These are phyloP conservation scores for Hortiboletus campestris DNA, from an alignment of 768 basidiomycete genomes.

Conservation along the genomic window DNA sequence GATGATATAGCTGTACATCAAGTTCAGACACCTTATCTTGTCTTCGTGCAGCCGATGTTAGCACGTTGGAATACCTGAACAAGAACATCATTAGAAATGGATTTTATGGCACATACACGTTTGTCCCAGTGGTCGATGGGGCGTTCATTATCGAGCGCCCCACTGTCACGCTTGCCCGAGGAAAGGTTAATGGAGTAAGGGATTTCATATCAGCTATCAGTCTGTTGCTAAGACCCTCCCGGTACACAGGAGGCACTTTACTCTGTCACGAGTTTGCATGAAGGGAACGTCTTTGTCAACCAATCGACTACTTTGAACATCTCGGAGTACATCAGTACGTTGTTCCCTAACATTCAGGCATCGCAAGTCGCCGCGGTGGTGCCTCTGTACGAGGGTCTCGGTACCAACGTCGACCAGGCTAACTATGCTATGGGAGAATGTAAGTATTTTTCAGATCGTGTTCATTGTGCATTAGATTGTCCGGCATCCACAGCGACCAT, in stretches of 20 bases:
- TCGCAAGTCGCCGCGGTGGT: not conserved
- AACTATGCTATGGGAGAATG: constrained; percentile 4
- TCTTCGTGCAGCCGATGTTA: constrained; percentile 2
- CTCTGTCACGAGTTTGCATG: not conserved
- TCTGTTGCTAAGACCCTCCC: not conserved
- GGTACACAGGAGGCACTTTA: constrained; percentile 2
- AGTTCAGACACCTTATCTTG: constrained; percentile 1
- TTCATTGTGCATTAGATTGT: not conserved
- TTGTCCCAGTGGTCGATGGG: constrained; percentile 9
- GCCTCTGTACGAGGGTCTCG: not conserved
- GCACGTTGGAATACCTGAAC: not conserved
- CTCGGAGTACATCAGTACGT: not conserved
- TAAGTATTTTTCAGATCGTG: not conserved
- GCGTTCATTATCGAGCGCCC: constrained; percentile 4
- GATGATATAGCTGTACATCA: not conserved
- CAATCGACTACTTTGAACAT: not conserved
- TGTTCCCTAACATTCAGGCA: not conserved
- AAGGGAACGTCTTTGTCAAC: constrained; percentile 1
- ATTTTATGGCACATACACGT: constrained; percentile 5
- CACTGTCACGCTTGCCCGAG: not conserved
- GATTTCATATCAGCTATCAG: not conserved
- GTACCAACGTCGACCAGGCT: not conserved
- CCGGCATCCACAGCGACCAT: not conserved
- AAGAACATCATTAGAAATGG: not conserved
- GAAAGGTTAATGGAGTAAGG: constrained; percentile 8